Conservation (phyloP, 1,284 basidiomycete species). For the Apiotrichum siamense region DNA sequence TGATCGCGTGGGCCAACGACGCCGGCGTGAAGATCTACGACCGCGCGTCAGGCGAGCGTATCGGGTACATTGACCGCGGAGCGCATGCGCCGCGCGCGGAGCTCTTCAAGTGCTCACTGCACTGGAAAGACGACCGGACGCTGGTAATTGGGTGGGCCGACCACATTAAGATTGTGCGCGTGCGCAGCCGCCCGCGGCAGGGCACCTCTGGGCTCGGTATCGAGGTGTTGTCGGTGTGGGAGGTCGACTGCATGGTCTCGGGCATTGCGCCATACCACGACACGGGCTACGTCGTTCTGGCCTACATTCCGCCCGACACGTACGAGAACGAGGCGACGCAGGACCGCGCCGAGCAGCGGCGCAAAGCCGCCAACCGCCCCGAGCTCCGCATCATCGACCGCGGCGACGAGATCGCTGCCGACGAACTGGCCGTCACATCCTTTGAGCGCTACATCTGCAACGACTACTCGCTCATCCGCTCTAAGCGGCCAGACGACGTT, state of each 20-base stretch:
- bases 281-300: constrained; percentile 73
- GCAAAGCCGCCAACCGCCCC: constrained; percentile 77
- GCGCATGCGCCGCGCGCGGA: constrained; percentile 79
- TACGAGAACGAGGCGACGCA: constrained; percentile 60
- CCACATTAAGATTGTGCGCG: constrained; percentile 81
- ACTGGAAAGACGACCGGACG: constrained; percentile 87
- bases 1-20: constrained; percentile 97
- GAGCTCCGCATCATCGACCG: constrained; percentile 88
- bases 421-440: constrained; percentile 71
- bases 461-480: constrained; percentile 68
- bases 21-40: constrained; percentile 92
- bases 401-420: constrained; percentile 83
- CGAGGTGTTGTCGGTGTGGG: constrained; percentile 86
- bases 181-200: constrained; percentile 52
- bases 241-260: constrained; percentile 92
- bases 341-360: constrained; percentile 64
- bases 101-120: constrained; percentile 82
- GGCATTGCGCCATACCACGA: constrained; percentile 70
- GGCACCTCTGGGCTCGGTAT: constrained; percentile 49
- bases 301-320: constrained; percentile 56
- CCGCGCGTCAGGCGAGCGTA: constrained; percentile 66
- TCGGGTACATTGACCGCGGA: constrained; percentile 82
- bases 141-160: constrained; percentile 93
- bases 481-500: constrained; percentile 33
- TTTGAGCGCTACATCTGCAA: constrained; percentile 85